Base-by-base conservation (phyloP, 768 basidiomycete species). In the Mycena kentingensis region DNA sequence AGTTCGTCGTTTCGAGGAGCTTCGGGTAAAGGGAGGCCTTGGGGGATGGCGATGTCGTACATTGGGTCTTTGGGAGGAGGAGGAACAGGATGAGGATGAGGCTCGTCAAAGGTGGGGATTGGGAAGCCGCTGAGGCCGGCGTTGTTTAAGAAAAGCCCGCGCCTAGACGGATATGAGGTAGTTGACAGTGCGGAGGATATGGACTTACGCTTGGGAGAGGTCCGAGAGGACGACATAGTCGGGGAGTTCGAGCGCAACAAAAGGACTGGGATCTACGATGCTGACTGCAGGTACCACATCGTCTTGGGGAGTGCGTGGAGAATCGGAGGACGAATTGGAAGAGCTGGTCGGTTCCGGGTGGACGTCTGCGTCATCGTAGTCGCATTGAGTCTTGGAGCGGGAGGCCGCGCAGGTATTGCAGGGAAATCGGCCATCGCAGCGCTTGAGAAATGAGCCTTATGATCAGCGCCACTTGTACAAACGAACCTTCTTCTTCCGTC, bases 401-500 rank as follows among this genome's bases (percentile, higher is more conserved):
- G 46, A 26, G 5, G 43, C 5, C 3, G n/a, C 4, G 21, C 55
- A 57, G 3, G 55, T 57, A 21, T 42, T 34, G 24, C 55, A 57
- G 1, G 55, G 55, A 2, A 44, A 15, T 28, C 49, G 21, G 1
- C 55, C 55, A 18, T 57, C 51, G 36, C 55, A 57, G 43, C 47
- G 36, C 55, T 57, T 5, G 2, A n/a, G n/a, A n/a, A 32, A 2
- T 8, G 16, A 3, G 1, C 1, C 8, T 51, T 43, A 2, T 26
- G 19, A 0, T 41, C 12, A 49, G 27, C 4, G n/a, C 2, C 12
- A 4, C 10, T 34, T 1, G 4, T 5, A 27, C n/a, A 3, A 22
- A 25, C 54, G 15, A 12, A 48, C 55, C 55, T 56, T 56, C 39
- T 56, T 56, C 18, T 48, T 56, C 1, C 54, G 54, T 28, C 54